Percentiles rank a stretch among this genome's conserved stretches.
phyloP scores from a whole-genome alignment of 176 grass and related monocot genomes.

The Oropetium thomaeum region DNA sequence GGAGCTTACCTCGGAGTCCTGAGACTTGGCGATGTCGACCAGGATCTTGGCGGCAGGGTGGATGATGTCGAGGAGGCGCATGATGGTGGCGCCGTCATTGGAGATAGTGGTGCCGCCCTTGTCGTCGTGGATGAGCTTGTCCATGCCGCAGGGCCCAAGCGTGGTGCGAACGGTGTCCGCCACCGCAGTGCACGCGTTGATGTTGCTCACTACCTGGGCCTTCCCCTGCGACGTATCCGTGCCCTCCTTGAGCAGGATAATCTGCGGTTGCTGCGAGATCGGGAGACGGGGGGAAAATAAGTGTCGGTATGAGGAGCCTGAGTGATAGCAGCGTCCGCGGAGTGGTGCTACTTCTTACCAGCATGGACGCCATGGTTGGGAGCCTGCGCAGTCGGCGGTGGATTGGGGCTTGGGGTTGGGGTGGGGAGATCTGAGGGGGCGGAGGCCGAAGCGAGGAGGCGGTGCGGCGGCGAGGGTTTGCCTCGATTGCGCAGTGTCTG shows the following conservation, averaged over 20 bases:
- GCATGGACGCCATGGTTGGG: slow-evolving; percentile 18
- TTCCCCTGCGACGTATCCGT: slow-evolving; percentile 95
- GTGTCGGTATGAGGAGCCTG: slow-evolving; percentile 26
- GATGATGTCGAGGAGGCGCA: slow-evolving; percentile 90
- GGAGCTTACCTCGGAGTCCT: slow-evolving; percentile 68
- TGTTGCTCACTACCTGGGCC: slow-evolving; percentile 96
- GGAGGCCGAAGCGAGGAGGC: neutral
- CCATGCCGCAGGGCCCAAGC: slow-evolving; percentile 89
- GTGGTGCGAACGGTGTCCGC: slow-evolving; percentile 82
- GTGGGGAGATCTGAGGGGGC: slow-evolving; percentile 16
- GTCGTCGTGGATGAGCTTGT: slow-evolving; percentile 97
- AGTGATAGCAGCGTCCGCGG: slow-evolving; percentile 1
- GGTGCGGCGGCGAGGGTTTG: slow-evolving; percentile 28
- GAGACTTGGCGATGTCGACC: slow-evolving; percentile 83
- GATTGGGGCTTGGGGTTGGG: neutral
- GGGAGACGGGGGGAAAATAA: slow-evolving; percentile 11
- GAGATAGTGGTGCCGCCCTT: slow-evolving; percentile 96
- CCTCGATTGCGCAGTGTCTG: neutral
- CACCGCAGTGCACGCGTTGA: slow-evolving; percentile 91
- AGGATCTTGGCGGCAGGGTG: slow-evolving; percentile 92
- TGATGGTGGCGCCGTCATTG: slow-evolving; percentile 97
- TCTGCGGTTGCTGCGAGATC: slow-evolving; percentile 92
- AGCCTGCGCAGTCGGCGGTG: neutral
- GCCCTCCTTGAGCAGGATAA: slow-evolving; percentile 97
- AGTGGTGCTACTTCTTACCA: slow-evolving; percentile 24